Conservation (phyloP, 1,284 basidiomycete species). For the Hemileia vastatrix region DNA sequence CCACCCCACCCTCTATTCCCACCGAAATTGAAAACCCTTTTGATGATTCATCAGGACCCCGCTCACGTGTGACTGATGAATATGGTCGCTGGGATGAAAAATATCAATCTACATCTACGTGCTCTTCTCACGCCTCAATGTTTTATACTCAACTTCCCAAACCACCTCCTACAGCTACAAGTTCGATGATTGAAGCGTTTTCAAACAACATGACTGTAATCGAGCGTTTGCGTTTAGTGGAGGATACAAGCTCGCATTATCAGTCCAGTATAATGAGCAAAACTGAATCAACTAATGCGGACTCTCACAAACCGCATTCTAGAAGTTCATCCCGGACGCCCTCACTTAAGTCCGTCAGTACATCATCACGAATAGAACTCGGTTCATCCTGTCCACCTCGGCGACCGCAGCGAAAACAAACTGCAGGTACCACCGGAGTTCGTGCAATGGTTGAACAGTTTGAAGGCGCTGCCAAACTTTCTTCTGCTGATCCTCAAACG, state of each 20-base stretch:
- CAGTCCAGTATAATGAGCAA: background rate
- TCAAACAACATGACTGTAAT: slow-evolving; percentile 15
- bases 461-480: background rate
- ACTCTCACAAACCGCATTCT: background rate
- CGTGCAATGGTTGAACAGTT: slow-evolving; percentile 18
- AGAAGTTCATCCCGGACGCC: background rate
- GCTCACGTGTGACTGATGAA: background rate
- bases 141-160: background rate
- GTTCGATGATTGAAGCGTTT: slow-evolving; percentile 14
- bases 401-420: slow-evolving; percentile 3
- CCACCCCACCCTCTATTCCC: slow-evolving; percentile 8
- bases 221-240: slow-evolving; percentile 2
- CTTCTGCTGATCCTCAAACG: background rate
- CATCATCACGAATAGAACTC: too few relatives aligned
- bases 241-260: too few relatives aligned
- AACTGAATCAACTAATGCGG: background rate
- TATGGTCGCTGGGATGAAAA: slow-evolving; percentile 8
- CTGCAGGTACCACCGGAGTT: slow-evolving; percentile 10
- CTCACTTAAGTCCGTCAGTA: too few relatives aligned
- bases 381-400: too few relatives aligned
- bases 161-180: slow-evolving; percentile 7
- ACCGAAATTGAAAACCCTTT: background rate
- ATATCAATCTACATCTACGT: too few relatives aligned
- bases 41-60: too few relatives aligned
- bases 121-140: too few relatives aligned